Evolutionary conservation across 345 rosid species (phyloP).

Genomic region (Boechera divaricarpa): DNA sequence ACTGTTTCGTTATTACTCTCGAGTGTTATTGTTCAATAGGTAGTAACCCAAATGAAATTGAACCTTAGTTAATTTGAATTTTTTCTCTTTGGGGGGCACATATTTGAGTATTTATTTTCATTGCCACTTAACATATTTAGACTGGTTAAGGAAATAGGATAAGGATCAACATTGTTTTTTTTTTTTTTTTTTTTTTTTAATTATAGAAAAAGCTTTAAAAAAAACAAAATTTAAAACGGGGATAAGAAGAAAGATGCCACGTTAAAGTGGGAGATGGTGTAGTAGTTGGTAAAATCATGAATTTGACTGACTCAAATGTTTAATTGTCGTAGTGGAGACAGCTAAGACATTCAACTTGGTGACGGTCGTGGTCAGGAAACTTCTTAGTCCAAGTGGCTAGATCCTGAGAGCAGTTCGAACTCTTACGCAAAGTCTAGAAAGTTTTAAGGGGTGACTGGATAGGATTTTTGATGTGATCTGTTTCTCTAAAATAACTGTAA

Average conservation of each 20-base stretch:
- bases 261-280: constrained; percentile 26
- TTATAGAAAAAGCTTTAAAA: background rate
- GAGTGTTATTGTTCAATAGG: background rate
- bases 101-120: background rate
- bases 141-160: constrained; percentile 9
- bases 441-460: no score
- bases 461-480: no score
- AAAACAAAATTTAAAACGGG: background rate
- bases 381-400: constrained; percentile 31
- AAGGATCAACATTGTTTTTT: background rate
- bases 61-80: background rate
- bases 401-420: constrained; percentile 11
- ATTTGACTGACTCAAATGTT: constrained; percentile 31
- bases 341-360: constrained; percentile 37
- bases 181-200: background rate
- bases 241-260: constrained; percentile 23
- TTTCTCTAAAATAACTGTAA: no score
- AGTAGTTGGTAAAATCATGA: constrained; percentile 33
- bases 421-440: constrained; percentile 1
- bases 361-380: constrained; percentile 29
- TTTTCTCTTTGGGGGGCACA: background rate
- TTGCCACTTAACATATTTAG: background rate
- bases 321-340: constrained; percentile 34
- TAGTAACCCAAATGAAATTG: background rate
- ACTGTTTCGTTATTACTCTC: background rate